Conservation (phyloP, 2,329 filamentous ascomycete species). For the Macrophomina phaseolina region DNA sequence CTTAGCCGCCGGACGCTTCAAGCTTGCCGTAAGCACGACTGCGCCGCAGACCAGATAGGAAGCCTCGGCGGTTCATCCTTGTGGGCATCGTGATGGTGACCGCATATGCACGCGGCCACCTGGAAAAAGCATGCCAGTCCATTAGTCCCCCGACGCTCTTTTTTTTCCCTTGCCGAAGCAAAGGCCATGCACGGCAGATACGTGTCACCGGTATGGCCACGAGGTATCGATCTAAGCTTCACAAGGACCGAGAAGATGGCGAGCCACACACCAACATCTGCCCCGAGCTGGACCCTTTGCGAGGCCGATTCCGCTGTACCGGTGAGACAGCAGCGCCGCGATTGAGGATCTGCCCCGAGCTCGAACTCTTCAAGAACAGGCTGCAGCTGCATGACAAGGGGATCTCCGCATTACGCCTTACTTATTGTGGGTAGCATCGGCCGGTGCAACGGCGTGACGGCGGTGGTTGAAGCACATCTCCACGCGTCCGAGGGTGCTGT, state of each 20-base stretch:
- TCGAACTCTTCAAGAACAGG: not conserved
- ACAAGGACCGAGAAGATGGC: not conserved
- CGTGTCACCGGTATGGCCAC: not conserved
- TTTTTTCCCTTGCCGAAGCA: not conserved
- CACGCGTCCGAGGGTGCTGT: not conserved
- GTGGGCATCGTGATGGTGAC: not conserved
- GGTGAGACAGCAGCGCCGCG: not conserved
- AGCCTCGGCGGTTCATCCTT: not conserved
- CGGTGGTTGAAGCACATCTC: not conserved
- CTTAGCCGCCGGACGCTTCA: not conserved
- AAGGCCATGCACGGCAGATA: not conserved
- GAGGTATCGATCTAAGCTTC: no score
- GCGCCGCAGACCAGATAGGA: not conserved
- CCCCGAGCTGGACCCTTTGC: slow-evolving; percentile 5
- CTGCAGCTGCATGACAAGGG: not conserved
- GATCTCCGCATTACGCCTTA: slow-evolving; percentile 9
- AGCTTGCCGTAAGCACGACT: not conserved
- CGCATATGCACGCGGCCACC: not conserved
- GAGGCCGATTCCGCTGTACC: not conserved
- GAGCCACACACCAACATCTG: not conserved
- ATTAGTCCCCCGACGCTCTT: not conserved
- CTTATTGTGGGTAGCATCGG: not conserved
- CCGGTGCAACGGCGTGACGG: not conserved
- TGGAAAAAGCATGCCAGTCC: not conserved
- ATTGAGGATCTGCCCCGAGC: not conserved